A percentile compares a stretch with the other conserved stretches of the same genome.
phyloP scores from a whole-genome alignment of 208 protist species.

The Willaertia magna region DNA sequence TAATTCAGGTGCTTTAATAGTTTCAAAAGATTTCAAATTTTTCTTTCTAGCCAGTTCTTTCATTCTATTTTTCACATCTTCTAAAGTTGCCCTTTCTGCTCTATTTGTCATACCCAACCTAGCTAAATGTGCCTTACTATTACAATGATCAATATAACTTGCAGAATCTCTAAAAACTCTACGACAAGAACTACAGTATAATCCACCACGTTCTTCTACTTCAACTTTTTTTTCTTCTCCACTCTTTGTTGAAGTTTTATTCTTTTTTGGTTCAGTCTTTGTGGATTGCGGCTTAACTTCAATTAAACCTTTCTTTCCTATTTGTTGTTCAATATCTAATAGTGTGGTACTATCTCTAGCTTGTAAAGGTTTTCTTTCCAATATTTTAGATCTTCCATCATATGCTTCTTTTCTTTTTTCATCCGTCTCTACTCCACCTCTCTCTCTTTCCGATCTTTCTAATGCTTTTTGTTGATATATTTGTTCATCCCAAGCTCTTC shows the following conservation, averaged over 20 bases:
- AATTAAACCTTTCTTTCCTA: not conserved
- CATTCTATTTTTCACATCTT: not conserved
- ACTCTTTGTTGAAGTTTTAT: not conserved
- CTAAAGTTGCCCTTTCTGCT: not conserved
- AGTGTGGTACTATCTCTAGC: not conserved
- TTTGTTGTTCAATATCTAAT: not conserved
- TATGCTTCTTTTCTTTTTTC: not conserved
- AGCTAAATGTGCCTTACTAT: not conserved
- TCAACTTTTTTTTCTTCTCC: not conserved
- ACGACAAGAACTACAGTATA: not conserved
- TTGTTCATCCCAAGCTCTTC: not conserved
- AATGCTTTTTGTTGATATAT: not conserved
- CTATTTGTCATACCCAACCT: not conserved
- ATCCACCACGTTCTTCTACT: not conserved
- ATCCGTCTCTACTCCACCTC: not conserved
- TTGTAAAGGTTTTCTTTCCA: not conserved
- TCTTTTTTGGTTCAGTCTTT: not conserved
- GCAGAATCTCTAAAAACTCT: not conserved
- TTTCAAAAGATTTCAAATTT: too few species aligned
- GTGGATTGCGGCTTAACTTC: not conserved
- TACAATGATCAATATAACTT: not conserved
- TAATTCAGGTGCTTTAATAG: too few species aligned
- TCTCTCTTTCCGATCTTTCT: not conserved
- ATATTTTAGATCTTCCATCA: not conserved
- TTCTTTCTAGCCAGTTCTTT: too few species aligned